phyloP scores from a whole-genome alignment of 2,329 filamentous ascomycete species.

The Aspergillus tubingensis region DNA sequence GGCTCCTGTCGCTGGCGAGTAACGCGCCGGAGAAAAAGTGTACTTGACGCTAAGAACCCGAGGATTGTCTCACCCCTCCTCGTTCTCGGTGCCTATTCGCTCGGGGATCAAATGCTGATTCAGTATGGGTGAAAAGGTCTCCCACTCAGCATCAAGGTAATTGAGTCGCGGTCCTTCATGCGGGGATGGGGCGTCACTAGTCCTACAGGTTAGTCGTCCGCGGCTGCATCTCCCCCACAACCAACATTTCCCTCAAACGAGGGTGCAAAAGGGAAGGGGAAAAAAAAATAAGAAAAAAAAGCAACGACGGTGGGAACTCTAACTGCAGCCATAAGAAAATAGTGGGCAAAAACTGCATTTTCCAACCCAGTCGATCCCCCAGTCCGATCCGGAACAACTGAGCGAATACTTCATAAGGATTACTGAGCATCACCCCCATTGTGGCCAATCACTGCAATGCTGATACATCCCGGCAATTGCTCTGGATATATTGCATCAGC shows the following conservation, averaged over 20 bases:
- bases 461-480: neutral
- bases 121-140: neutral
- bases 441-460: neutral
- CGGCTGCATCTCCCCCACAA: conserved; percentile 14
- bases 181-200: conserved; percentile 16
- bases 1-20: neutral
- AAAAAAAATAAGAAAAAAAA: conserved; percentile 5
- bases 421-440: neutral
- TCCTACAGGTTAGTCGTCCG: conserved; percentile 9
- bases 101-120: neutral
- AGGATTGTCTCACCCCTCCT: neutral
- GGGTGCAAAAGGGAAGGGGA: neutral
- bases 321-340: conserved; percentile 2
- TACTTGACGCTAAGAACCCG: conserved; percentile 2
- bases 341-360: neutral
- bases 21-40: neutral
- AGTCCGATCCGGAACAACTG: conserved; percentile 6
- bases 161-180: conserved; percentile 13
- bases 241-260: conserved; percentile 3
- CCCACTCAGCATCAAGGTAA: neutral
- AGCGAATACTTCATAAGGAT: neutral
- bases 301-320: conserved; percentile 6
- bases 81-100: neutral
- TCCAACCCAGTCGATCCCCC: conserved; percentile 1
- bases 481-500: neutral